These are phyloP conservation scores for Aurantiochytrium sp. DNA, from an alignment of 108 stramenopile genomes.

Conservation along the genomic window DNA sequence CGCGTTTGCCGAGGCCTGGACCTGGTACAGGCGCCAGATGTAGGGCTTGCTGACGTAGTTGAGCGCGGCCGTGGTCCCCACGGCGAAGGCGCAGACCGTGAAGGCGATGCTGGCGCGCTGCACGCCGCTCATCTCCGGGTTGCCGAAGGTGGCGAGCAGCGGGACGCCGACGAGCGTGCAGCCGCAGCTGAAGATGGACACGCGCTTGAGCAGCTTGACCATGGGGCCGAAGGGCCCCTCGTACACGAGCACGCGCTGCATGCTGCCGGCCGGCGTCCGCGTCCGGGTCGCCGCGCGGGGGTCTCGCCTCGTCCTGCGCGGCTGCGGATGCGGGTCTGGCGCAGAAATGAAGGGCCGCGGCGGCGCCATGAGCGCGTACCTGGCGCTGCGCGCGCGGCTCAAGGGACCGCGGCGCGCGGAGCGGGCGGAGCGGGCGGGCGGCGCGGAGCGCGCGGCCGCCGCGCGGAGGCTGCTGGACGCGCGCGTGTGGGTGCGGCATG, in stretches of 20 bases:
- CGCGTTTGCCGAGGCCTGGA: neutral
- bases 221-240: conserved; percentile 25
- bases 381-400: too few relatives aligned
- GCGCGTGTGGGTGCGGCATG: too few relatives aligned
- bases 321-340: too few relatives aligned
- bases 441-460: too few relatives aligned
- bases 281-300: too few relatives aligned
- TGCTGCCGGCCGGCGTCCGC: neutral
- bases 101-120: conserved; percentile 11
- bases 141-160: neutral
- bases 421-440: too few relatives aligned
- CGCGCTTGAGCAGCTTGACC: neutral
- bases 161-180: conserved; percentile 16
- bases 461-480: too few relatives aligned
- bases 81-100: conserved; percentile 7
- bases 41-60: conserved; percentile 2
- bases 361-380: too few relatives aligned
- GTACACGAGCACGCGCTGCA: conserved; percentile 17
- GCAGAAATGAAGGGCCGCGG: too few relatives aligned
- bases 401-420: too few relatives aligned
- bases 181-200: conserved; percentile 13
- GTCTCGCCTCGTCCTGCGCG: too few relatives aligned
- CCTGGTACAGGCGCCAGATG: neutral
- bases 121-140: neutral
- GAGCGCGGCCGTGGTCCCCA: conserved; percentile 16